Conservation (phyloP, 148 eudicot genomes). For the Camellia japonica region DNA sequence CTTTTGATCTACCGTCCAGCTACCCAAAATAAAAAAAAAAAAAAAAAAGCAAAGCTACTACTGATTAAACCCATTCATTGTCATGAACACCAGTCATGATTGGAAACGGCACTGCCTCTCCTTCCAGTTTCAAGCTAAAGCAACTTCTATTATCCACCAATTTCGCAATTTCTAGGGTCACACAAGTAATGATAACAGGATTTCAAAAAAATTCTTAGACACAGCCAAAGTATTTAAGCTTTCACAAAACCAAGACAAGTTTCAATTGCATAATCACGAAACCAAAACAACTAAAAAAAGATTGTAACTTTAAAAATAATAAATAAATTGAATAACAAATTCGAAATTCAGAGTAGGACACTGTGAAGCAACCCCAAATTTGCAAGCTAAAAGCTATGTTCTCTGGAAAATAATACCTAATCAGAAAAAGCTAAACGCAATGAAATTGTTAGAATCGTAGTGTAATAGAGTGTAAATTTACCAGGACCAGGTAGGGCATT, state of each 20-base stretch:
- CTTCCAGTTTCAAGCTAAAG: neutral
- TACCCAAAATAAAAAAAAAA: neutral
- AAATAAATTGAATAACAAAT: neutral
- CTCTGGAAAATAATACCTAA: neutral
- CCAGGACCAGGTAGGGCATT: constrained; percentile 99
- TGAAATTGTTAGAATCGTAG: neutral
- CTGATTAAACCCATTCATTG: neutral
- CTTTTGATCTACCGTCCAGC: neutral
- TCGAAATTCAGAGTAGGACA: neutral
- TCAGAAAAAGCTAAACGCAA: too few species aligned
- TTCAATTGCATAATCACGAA: neutral
- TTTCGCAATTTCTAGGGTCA: neutral
- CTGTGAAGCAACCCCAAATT: neutral
- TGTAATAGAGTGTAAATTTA: constrained; percentile 17
- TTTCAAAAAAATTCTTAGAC: neutral
- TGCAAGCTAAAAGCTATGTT: neutral
- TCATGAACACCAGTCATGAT: too few species aligned
- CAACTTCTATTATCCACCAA: neutral
- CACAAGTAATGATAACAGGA: neutral
- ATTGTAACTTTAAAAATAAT: neutral
- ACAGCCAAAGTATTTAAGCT: too few species aligned
- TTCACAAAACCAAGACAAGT: neutral
- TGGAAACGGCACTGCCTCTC: too few species aligned
- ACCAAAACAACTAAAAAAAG: neutral
- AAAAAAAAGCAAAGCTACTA: neutral